These are phyloP conservation scores for Fusarium nodosum DNA, from an alignment of 2,329 filamentous ascomycete species.

Conservation along the genomic window DNA sequence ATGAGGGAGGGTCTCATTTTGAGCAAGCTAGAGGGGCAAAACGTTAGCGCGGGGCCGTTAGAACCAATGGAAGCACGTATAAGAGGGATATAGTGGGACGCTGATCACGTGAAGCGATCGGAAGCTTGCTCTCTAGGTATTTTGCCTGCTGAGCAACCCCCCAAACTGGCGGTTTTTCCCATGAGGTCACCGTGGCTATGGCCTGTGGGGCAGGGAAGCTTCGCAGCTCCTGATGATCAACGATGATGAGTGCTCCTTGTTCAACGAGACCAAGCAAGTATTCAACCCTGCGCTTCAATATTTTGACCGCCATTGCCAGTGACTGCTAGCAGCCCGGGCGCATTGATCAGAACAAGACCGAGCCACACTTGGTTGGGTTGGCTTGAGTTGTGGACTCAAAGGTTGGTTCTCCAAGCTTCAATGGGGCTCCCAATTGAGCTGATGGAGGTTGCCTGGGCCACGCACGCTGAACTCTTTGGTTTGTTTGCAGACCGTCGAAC, in stretches of 20 bases:
- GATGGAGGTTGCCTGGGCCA: conserved; percentile 43
- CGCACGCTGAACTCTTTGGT: conserved; percentile 24
- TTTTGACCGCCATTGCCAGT: conserved; percentile 40
- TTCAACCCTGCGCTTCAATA: conserved; percentile 16
- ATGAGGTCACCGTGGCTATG: conserved; percentile 49
- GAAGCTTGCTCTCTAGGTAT: conserved; percentile 27
- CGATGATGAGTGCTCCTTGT: conserved; percentile 25
- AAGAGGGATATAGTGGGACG: conserved; percentile 25
- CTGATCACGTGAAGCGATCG: conserved; percentile 52
- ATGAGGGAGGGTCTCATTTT: conserved; percentile 62
- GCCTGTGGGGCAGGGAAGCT: conserved; percentile 40
- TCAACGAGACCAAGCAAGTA: conserved; percentile 17
- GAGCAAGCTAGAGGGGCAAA: conserved; percentile 58
- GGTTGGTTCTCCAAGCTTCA: conserved; percentile 37
- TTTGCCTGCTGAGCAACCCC: conserved; percentile 22
- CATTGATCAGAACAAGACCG: conserved; percentile 23
- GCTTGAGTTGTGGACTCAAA: conserved; percentile 31
- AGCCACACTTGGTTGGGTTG: conserved; percentile 11
- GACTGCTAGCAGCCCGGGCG: conserved; percentile 9
- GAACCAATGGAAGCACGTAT: conserved; percentile 47
- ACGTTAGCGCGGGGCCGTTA: conserved; percentile 54
- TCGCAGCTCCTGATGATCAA: conserved; percentile 39
- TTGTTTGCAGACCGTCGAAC: conserved; percentile 26
- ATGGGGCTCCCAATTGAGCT: conserved; percentile 42
- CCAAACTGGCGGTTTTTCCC: conserved; percentile 22